phyloP scores from a whole-genome alignment of 768 basidiomycete genomes.

The Termitomyces heimii region DNA sequence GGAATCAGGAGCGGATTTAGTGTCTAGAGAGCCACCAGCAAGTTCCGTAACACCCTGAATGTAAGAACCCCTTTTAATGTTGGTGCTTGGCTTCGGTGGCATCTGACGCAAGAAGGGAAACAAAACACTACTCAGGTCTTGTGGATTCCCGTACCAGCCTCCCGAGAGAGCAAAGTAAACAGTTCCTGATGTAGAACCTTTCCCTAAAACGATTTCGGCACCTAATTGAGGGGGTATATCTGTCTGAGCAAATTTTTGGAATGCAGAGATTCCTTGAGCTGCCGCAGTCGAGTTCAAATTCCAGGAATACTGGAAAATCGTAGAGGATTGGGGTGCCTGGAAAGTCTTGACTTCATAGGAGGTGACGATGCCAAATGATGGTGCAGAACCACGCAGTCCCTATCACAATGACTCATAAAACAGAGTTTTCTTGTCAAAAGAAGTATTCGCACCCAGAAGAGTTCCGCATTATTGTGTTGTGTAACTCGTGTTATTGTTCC shows the following conservation, averaged over 20 bases:
- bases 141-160: conserved; percentile 14
- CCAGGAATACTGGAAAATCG: conserved; percentile 29
- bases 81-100: conserved; percentile 4
- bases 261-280: conserved; percentile 24
- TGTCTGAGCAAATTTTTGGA: conserved; percentile 28
- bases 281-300: conserved; percentile 24
- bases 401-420: background rate
- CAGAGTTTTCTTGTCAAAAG: background rate
- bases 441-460: conserved; percentile 27
- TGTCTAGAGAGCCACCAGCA: conserved; percentile 18
- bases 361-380: conserved; percentile 18
- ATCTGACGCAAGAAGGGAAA: conserved; percentile 12
- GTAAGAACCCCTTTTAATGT: conserved; percentile 14
- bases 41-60: conserved; percentile 9
- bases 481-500: conserved; percentile 36
- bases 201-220: conserved; percentile 23
- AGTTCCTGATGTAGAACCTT: conserved; percentile 21
- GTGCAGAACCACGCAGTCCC: conserved; percentile 18
- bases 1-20: conserved; percentile 13
- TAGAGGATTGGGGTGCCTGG: conserved; percentile 12
- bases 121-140: conserved; percentile 8
- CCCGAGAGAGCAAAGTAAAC: conserved; percentile 27
- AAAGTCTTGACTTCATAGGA: conserved; percentile 15
- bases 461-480: conserved; percentile 30
- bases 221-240: conserved; percentile 29